Evolutionary conservation across 192 early-diverging fungal species (phyloP).

Genomic region (Coemansia asiatica): DNA sequence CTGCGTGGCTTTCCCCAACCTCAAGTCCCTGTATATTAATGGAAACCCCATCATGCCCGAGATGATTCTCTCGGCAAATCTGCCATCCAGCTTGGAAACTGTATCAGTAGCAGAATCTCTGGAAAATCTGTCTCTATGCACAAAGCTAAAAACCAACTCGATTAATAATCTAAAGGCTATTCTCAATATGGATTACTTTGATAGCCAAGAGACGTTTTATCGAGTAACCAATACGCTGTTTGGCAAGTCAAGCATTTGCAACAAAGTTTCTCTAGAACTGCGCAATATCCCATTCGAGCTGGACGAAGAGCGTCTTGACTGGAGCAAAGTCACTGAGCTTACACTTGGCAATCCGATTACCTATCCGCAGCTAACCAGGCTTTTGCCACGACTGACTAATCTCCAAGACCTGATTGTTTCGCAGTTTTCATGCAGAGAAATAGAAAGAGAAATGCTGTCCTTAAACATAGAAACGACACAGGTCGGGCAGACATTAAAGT

Average conservation of each 20-base stretch:
- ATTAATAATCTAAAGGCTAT: background rate
- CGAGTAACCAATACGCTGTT: constrained; percentile 3
- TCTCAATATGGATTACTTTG: constrained; percentile 3
- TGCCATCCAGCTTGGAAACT: background rate
- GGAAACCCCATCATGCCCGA: background rate
- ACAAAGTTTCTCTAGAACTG: constrained; percentile 1
- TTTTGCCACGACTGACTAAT: constrained; percentile 4
- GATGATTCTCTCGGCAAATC: background rate
- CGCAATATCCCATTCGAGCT: constrained; percentile 4
- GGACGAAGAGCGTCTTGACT: background rate
- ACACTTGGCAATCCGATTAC: background rate
- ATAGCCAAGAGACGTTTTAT: constrained; percentile 3
- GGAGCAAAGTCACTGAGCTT: constrained; percentile 6
- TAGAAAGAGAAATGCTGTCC: background rate
- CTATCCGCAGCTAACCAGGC: background rate
- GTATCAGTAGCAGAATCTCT: background rate
- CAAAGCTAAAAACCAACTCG: background rate
- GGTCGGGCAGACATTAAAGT: background rate
- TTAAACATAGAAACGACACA: background rate
- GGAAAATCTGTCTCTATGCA: background rate
- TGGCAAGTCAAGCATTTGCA: background rate
- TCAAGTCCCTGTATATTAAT: background rate
- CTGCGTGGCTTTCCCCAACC: background rate
- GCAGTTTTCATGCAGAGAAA: background rate
- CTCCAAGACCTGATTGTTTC: constrained; percentile 2